phyloP scores from a whole-genome alignment of 495 filamentous ascomycete genomes.

The Schizothecium vesticola region DNA sequence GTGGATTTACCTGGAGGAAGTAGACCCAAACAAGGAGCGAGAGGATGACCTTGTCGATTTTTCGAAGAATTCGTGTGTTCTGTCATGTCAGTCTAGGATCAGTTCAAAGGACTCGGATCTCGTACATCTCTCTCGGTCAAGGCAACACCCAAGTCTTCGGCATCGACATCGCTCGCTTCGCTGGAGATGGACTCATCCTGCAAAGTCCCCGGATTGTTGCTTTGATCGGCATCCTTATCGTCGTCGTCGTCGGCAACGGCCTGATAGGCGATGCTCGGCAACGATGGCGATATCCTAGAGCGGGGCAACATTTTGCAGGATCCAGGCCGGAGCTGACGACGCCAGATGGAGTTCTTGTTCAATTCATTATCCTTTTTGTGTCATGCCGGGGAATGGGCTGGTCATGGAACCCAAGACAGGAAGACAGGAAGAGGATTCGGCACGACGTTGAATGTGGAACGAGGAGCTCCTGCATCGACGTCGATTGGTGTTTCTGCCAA shows the following conservation, averaged over 20 bases:
- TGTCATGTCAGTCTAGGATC: slow-evolving; percentile 6
- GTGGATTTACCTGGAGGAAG: slow-evolving; percentile 53
- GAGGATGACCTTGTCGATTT: slow-evolving; percentile 56
- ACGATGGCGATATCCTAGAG: background rate
- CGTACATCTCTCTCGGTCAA: slow-evolving; percentile 17
- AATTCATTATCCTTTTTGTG: background rate
- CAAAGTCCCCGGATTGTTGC: background rate
- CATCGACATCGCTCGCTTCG: background rate
- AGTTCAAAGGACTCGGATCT: background rate
- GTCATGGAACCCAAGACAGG: background rate
- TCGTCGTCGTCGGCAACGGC: background rate
- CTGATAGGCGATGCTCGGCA: background rate
- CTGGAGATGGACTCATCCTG: background rate
- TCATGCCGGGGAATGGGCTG: background rate
- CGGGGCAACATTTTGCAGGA: background rate
- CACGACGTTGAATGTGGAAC: background rate
- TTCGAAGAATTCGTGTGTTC: slow-evolving; percentile 52
- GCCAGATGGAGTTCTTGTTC: background rate
- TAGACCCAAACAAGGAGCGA: slow-evolving; percentile 59
- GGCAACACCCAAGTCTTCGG: background rate
- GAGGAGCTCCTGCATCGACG: background rate
- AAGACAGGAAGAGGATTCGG: background rate
- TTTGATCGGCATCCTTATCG: background rate
- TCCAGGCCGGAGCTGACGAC: background rate
- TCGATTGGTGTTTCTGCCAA: background rate